Conservation (phyloP, 768 basidiomycete species). For the Pholiota microspora region DNA sequence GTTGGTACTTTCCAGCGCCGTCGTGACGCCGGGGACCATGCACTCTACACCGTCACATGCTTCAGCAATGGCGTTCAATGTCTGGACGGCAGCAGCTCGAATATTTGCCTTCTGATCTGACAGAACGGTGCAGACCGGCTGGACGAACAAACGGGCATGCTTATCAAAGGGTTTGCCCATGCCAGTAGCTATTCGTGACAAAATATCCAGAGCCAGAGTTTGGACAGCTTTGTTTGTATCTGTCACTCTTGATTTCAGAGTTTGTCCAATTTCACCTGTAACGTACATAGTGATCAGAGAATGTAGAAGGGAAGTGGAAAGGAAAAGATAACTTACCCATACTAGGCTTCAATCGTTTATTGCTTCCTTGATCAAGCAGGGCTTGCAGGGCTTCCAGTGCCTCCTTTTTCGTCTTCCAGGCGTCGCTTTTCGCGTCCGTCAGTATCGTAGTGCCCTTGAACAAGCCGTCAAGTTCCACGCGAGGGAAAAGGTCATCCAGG, state of each 20-base stretch:
- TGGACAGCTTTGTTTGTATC: constrained; percentile 97
- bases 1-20: constrained; percentile 82
- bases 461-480: constrained; percentile 88
- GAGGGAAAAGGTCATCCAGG: constrained; percentile 91
- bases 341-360: constrained; percentile 86
- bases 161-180: constrained; percentile 98
- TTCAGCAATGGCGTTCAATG: constrained; percentile 78
- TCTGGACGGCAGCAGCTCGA: constrained; percentile 72
- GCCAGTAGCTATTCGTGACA: constrained; percentile 84
- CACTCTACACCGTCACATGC: constrained; percentile 84
- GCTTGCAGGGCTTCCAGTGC: constrained; percentile 83
- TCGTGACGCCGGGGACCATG: constrained; percentile 74
- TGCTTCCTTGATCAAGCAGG: constrained; percentile 84
- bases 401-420: constrained; percentile 97
- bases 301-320: neutral
- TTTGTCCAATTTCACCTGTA: constrained; percentile 84
- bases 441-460: constrained; percentile 82
- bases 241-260: constrained; percentile 82
- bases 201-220: constrained; percentile 82
- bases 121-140: constrained; percentile 79
- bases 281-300: constrained; percentile 7
- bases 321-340: constrained; percentile 63
- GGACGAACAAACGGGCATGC: constrained; percentile 71
- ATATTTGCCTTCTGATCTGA: constrained; percentile 92
- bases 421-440: constrained; percentile 83